phyloP scores from a whole-genome alignment of 1,284 basidiomycete genomes.

The Exobasidium cylindrosporum region DNA sequence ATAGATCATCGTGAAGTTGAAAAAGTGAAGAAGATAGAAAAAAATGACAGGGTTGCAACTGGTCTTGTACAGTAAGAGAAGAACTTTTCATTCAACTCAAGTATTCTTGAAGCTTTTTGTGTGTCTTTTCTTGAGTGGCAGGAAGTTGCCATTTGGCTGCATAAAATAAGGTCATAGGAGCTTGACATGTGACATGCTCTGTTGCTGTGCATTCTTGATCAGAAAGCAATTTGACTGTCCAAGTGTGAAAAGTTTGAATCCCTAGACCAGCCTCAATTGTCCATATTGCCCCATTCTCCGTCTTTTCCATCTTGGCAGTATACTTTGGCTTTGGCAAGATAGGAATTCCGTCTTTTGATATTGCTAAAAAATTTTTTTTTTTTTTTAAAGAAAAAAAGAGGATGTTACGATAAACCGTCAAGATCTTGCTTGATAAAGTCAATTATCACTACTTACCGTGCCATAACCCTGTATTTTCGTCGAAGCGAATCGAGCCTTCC shows the following conservation, averaged over 20 bases:
- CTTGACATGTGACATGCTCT: neutral
- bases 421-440: too few relatives aligned
- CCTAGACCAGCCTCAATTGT: neutral
- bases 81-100: neutral
- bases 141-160: neutral
- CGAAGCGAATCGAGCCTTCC: conserved; percentile 2
- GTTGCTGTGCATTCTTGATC: neutral
- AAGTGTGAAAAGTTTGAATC: neutral
- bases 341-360: neutral
- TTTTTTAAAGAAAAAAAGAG: too few relatives aligned
- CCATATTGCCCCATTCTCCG: neutral
- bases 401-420: too few relatives aligned
- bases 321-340: neutral
- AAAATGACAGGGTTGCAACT: too few relatives aligned
- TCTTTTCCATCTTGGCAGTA: neutral
- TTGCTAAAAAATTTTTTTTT: neutral
- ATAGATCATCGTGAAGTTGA: too few relatives aligned
- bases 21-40: too few relatives aligned
- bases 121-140: neutral
- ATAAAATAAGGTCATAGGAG: neutral
- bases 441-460: conserved; percentile 4
- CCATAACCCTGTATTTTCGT: conserved; percentile 2
- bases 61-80: neutral
- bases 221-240: neutral
- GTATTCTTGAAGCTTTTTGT: conserved; percentile 2